phyloP scores from a whole-genome alignment of 768 basidiomycete species.

The Agaricus sinodeliciosus region DNA sequence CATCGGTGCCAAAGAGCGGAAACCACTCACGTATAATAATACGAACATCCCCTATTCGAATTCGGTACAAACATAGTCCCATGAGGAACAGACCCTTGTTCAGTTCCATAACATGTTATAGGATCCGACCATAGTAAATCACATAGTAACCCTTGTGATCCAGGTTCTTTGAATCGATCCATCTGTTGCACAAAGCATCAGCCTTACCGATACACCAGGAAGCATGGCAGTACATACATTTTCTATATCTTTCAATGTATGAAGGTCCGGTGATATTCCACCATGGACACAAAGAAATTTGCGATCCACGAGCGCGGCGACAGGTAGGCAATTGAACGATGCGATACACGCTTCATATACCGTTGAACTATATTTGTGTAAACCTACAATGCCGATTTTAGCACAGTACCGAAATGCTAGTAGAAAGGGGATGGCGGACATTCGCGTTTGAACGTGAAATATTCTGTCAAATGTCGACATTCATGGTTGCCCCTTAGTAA shows the following conservation, averaged over 20 bases:
- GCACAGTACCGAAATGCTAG: background rate
- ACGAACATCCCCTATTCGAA: constrained; percentile 84
- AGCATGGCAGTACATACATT: constrained; percentile 9
- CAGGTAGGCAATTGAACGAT: constrained; percentile 85
- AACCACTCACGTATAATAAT: constrained; percentile 76
- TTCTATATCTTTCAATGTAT: constrained; percentile 61
- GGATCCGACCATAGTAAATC: constrained; percentile 98
- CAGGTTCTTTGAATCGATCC: constrained; percentile 91
- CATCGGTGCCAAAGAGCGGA: background rate
- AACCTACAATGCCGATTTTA: constrained; percentile 38
- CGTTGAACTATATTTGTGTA: constrained; percentile 81
- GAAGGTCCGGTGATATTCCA: constrained; percentile 84
- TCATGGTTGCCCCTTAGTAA: constrained; percentile 96
- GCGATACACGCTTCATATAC: constrained; percentile 92
- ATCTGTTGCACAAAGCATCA: constrained; percentile 39
- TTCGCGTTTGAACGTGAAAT: constrained; percentile 98
- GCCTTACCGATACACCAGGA: background rate
- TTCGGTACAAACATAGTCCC: constrained; percentile 75
- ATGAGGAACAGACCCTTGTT: constrained; percentile 51
- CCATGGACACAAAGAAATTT: constrained; percentile 99
- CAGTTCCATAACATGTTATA: constrained; percentile 80
- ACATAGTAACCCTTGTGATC: constrained; percentile 85
- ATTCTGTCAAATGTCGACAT: constrained; percentile 93
- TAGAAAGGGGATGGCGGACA: constrained; percentile 39
- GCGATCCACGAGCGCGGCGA: constrained; percentile 87